Percentiles rank a stretch among this genome's conserved stretches.
These are phyloP conservation scores for Trichodelitschia bisporula DNA, from an alignment of 495 filamentous ascomycete species.

Conservation along the genomic window DNA sequence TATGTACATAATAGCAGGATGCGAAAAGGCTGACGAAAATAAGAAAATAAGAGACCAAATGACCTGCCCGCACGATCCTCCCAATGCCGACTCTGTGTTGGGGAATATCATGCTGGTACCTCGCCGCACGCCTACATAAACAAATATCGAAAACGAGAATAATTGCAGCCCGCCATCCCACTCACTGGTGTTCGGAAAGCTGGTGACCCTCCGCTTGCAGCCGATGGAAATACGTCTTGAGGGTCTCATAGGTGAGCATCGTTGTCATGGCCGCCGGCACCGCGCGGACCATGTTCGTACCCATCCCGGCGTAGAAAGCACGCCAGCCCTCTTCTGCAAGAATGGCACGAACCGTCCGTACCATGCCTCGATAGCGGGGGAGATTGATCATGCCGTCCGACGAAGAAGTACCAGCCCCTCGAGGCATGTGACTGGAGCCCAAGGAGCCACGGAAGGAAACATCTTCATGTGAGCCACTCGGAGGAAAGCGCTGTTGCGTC, in stretches of 20 bases:
- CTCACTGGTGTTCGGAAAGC: too few relatives aligned
- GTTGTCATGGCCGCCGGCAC: conserved; percentile 90
- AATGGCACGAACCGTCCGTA: conserved; percentile 67
- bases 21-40: too few relatives aligned
- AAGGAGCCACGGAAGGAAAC: conserved; percentile 41
- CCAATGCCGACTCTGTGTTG: too few relatives aligned
- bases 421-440: conserved; percentile 18
- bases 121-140: too few relatives aligned
- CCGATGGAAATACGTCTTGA: conserved; percentile 31
- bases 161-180: too few relatives aligned
- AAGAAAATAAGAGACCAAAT: too few relatives aligned
- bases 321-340: conserved; percentile 81
- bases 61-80: too few relatives aligned
- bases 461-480: conserved; percentile 25
- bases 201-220: conserved; percentile 24
- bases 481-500: conserved; percentile 47
- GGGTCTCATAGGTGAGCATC: conserved; percentile 86
- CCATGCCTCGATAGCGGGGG: conserved; percentile 56
- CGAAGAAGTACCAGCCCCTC: conserved; percentile 22
- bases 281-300: conserved; percentile 89
- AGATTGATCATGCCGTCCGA: conserved; percentile 30
- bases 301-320: conserved; percentile 94
- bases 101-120: too few relatives aligned
- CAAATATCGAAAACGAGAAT: too few relatives aligned
- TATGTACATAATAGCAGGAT: too few relatives aligned